Base-by-base conservation (phyloP, 2,329 filamentous ascomycete species). In the Verticillium longisporum region DNA sequence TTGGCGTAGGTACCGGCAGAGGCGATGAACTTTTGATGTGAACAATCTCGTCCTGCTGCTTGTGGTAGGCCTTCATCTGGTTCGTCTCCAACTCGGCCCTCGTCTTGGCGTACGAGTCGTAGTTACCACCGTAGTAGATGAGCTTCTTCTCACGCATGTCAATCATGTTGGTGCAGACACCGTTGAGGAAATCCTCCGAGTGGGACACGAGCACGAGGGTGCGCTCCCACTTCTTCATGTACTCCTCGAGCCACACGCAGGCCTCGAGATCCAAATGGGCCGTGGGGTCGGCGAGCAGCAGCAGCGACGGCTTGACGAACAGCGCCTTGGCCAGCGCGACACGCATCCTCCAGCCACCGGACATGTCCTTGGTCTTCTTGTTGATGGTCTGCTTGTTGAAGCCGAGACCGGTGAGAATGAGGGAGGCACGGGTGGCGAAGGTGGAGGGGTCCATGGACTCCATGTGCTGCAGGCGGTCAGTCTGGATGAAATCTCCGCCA, bases 311-410 rank as follows among this genome's bases (percentile, higher is more conserved):
- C 85, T 96, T 96, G 80, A 99, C 94, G 82, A 99, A 99, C 59
- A 99, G 88, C 61, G 95, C 95, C 84, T 98, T 97, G 74, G 85
- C 95, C 64, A 99, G 88, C 61, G 95, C 95, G 62, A 99, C 95
- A 85, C 96, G 92, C 95, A 99, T 99, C 83, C 94, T 88, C 95
- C 95, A 99, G 70, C 95, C 95, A 91, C 95, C 95, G 67, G 95
- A 99, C 96, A 99, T 99, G 77, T 99, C 96, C 86, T 98, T 99
- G 71, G 96, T 99, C 88, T 96, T 97, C 87, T 99, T 99, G 78
- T 96, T 83, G 74, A 99, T 98, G 61, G 96, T 99, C 69, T 79
- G 80, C 84, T 98, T 98, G 88, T 99, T 97, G 87, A 99, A 99
- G 68, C 95, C 95, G 62, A 99, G 90, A 92, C 95, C 95, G 61